These are phyloP conservation scores for Saccharomycopsis capsularis DNA, from an alignment of 805 yeast species.

Conservation along the genomic window DNA sequence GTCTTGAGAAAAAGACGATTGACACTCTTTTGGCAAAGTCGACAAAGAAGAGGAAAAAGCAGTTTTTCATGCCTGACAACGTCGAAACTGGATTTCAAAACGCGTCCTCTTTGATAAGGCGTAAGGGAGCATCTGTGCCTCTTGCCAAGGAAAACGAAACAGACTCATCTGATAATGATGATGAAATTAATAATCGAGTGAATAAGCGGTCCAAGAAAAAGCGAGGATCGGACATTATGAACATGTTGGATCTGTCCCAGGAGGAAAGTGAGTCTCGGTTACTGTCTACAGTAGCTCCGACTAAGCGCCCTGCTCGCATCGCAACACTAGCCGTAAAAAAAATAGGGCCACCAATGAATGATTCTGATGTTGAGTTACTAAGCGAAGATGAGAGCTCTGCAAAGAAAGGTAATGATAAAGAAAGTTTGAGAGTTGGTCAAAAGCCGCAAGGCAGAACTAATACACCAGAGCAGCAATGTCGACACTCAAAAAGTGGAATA, in stretches of 20 bases:
- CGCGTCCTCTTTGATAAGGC: constrained; percentile 43
- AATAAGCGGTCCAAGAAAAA: neutral
- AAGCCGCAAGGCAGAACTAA: too few species aligned
- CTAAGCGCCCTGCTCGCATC: too few species aligned
- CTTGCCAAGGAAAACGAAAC: neutral
- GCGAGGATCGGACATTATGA: constrained; percentile 7
- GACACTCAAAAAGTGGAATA: too few species aligned
- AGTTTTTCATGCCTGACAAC: constrained; percentile 68
- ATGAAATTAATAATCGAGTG: neutral
- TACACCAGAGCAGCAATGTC: too few species aligned
- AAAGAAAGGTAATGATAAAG: too few species aligned
- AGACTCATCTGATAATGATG: neutral
- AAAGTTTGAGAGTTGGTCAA: too few species aligned
- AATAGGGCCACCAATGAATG: too few species aligned
- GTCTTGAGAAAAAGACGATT: constrained; percentile 8
- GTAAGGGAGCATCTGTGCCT: constrained; percentile 14
- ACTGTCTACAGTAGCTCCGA: too few species aligned
- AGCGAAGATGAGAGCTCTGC: too few species aligned
- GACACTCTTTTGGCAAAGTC: constrained; percentile 7
- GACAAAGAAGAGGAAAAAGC: constrained; percentile 27
- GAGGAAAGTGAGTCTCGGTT: too few species aligned
- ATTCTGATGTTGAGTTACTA: too few species aligned
- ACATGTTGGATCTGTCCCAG: constrained; percentile 3
- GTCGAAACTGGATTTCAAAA: constrained; percentile 57
- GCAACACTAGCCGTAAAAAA: too few species aligned